Evolutionary conservation across 352 stramenopile species (phyloP).

Genomic region (Globisporangium takayamanum): DNA sequence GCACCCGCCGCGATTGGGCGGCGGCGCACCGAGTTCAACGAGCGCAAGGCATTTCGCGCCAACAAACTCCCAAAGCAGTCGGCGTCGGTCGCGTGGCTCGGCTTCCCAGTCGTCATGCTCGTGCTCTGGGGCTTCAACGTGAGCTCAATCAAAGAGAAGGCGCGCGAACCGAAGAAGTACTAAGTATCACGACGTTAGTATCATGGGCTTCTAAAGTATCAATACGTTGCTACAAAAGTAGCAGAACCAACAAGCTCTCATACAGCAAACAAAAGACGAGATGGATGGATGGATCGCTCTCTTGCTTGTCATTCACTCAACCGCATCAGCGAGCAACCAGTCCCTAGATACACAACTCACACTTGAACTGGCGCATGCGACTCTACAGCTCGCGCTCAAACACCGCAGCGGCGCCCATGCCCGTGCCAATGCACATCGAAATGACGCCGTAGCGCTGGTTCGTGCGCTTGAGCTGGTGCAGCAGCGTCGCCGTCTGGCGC

Average conservation of each 20-base stretch:
- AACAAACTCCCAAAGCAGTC: slow-evolving; percentile 56
- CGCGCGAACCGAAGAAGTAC: slow-evolving; percentile 28
- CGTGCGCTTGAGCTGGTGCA: slow-evolving; percentile 88
- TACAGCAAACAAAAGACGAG: no score
- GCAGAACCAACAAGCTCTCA: no score
- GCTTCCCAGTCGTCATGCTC: slow-evolving; percentile 45
- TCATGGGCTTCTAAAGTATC: no score
- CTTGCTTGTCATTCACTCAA: neutral
- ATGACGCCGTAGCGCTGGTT: slow-evolving; percentile 85
- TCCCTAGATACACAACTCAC: neutral
- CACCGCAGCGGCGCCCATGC: slow-evolving; percentile 91
- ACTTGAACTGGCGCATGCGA: neutral
- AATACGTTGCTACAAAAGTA: neutral
- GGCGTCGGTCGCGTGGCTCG: slow-evolving; percentile 52
- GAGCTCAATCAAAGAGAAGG: slow-evolving; percentile 43
- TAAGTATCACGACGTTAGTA: neutral
- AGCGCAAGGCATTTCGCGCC: slow-evolving; percentile 65
- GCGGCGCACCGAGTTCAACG: slow-evolving; percentile 47
- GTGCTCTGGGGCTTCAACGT: slow-evolving; percentile 61
- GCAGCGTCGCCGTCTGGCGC: slow-evolving; percentile 87
- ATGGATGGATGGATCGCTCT: no score
- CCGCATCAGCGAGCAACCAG: neutral
- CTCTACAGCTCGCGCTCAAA: slow-evolving; percentile 74
- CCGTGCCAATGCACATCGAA: slow-evolving; percentile 95
- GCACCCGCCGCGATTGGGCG: slow-evolving; percentile 53